phyloP scores from a whole-genome alignment of 202 grass and related monocot genomes.

The Schoenoplectus tabernaemontani region DNA sequence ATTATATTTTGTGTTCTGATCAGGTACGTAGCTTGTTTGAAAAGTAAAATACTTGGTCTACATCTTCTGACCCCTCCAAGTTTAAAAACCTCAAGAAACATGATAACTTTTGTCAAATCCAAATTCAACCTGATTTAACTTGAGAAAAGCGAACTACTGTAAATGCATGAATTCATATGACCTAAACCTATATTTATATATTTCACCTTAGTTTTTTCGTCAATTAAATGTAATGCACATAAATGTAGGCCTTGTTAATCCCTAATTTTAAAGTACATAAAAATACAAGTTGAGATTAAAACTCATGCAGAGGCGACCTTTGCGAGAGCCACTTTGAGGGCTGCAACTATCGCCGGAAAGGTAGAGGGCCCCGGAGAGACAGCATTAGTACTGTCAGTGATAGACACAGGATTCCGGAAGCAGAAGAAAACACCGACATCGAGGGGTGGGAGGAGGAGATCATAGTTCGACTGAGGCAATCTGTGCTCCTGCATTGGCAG shows the following conservation, averaged over 20 bases:
- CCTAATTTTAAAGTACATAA: neutral
- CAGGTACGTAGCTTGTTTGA: neutral
- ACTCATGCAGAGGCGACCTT: slow-evolving; percentile 19
- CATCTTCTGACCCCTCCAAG: neutral
- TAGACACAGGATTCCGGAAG: slow-evolving; percentile 32
- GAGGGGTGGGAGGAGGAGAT: slow-evolving; percentile 64
- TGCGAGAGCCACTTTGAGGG: slow-evolving; percentile 49
- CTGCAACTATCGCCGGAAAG: slow-evolving; percentile 12
- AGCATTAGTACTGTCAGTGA: neutral
- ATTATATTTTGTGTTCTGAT: neutral
- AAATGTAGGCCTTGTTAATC: neutral
- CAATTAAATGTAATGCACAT: neutral
- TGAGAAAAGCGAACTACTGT: neutral
- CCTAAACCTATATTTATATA: neutral
- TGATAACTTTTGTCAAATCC: neutral
- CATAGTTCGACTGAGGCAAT: slow-evolving; percentile 60
- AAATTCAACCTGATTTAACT: neutral
- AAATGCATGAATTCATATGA: neutral
- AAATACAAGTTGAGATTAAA: neutral
- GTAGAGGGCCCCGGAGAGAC: neutral
- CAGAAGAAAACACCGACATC: slow-evolving; percentile 81
- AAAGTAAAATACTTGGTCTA: neutral
- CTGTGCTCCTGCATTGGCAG: slow-evolving; percentile 45
- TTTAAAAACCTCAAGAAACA: neutral
- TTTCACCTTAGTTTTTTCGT: neutral